Conservation (phyloP, 441 rosid genomes). For the Capsella rubella region DNA sequence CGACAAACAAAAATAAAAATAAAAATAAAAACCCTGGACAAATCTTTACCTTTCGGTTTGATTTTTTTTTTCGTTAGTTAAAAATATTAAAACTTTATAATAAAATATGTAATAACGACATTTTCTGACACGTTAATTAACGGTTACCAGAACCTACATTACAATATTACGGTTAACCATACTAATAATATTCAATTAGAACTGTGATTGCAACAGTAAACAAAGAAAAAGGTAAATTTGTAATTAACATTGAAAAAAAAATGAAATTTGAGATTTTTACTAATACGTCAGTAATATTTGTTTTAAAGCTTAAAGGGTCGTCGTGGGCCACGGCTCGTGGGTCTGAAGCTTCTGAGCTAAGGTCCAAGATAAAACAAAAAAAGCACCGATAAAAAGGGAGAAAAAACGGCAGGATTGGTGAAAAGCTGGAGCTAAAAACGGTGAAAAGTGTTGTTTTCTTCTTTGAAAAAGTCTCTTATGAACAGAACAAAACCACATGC, state of each 20-base stretch:
- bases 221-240: slow-evolving; percentile 12
- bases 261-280: neutral
- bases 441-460: slow-evolving; percentile 35
- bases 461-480: slow-evolving; percentile 12
- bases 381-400: neutral
- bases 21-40: neutral
- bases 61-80: neutral
- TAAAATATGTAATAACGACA: slow-evolving; percentile 15
- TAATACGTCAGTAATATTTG: too few species aligned
- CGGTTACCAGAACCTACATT: slow-evolving; percentile 34
- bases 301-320: too few species aligned
- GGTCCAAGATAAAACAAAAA: neutral
- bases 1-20: slow-evolving; percentile 5
- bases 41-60: neutral
- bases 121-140: slow-evolving; percentile 36
- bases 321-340: neutral
- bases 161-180: slow-evolving; percentile 23
- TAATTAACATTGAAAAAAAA: neutral
- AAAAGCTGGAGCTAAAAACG: slow-evolving; percentile 29
- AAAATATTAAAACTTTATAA: neutral
- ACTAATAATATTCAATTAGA: neutral
- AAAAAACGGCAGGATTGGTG: slow-evolving; percentile 34
- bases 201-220: neutral
- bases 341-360: slow-evolving; percentile 14
- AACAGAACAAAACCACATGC: slow-evolving; percentile 35